Conservation (phyloP, 2,329 filamentous ascomycete species). For the Exophiala aquamarina region DNA sequence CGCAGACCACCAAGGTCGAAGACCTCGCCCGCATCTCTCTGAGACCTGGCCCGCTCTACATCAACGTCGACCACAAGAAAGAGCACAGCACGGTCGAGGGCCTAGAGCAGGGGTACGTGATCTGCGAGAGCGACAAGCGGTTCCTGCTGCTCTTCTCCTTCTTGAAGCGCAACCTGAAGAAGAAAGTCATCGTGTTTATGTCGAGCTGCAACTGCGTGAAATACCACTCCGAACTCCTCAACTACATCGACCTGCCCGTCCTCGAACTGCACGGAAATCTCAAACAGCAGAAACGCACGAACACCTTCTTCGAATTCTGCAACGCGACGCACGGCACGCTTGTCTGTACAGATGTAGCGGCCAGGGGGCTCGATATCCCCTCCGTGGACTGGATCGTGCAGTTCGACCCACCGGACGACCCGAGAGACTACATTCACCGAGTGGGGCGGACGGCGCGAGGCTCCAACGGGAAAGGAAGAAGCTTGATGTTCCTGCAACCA, state of each 20-base stretch:
- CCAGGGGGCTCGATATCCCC: slow-evolving; percentile 91
- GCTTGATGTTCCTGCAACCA: slow-evolving; percentile 89
- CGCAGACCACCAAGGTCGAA: slow-evolving; percentile 97
- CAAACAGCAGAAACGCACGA: slow-evolving; percentile 98
- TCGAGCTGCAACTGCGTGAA: slow-evolving; percentile 90
- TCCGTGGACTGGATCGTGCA: slow-evolving; percentile 96
- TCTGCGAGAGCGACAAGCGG: slow-evolving; percentile 89
- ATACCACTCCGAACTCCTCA: slow-evolving; percentile 92
- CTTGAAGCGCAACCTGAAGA: slow-evolving; percentile 85
- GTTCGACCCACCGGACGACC: slow-evolving; percentile 91
- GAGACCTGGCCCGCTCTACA: slow-evolving; percentile 85
- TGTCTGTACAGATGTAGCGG: slow-evolving; percentile 95
- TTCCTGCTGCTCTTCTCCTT: slow-evolving; percentile 95
- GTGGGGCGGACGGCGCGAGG: slow-evolving; percentile 93
- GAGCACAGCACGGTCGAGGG: slow-evolving; percentile 90
- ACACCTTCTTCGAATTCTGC: slow-evolving; percentile 96
- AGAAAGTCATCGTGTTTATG: slow-evolving; percentile 98
- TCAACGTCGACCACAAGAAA: slow-evolving; percentile 91
- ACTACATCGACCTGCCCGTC: slow-evolving; percentile 93
- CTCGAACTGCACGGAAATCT: slow-evolving; percentile 89
- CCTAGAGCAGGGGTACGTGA: slow-evolving; percentile 91
- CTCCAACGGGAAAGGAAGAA: slow-evolving; percentile 77
- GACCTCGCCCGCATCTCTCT: slow-evolving; percentile 93
- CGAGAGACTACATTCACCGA: slow-evolving; percentile 89
- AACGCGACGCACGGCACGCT: slow-evolving; percentile 82